phyloP scores from a whole-genome alignment of 1,284 basidiomycete species.

The Trichosporon ovoides region DNA sequence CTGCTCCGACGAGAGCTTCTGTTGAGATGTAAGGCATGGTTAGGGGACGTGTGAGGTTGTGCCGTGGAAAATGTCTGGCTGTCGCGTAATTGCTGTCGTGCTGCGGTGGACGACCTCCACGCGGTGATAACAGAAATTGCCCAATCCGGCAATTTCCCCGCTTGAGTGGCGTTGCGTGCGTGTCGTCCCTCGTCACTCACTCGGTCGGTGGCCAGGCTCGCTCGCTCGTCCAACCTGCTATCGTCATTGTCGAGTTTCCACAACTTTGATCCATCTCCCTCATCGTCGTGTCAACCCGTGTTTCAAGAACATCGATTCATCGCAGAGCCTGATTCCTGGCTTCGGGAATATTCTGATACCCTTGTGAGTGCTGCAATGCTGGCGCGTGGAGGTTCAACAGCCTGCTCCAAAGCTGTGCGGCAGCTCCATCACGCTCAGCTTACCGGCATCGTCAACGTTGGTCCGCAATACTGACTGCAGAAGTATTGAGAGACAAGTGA shows the following conservation, averaged over 20 bases:
- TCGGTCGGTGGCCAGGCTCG: background rate
- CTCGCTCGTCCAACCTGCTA: background rate
- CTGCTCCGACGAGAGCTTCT: constrained; percentile 40
- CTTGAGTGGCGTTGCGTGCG: constrained; percentile 4
- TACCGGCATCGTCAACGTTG: too few species aligned
- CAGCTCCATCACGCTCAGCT: background rate
- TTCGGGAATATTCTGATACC: background rate
- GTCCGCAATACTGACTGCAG: background rate
- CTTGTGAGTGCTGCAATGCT: background rate
- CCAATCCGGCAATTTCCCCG: constrained; percentile 12
- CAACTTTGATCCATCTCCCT: constrained; percentile 1
- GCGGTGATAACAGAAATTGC: constrained; percentile 8
- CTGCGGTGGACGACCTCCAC: constrained; percentile 1
- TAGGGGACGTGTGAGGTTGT: background rate
- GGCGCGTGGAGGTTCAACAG: background rate
- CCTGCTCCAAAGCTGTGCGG: background rate
- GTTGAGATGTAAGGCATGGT: constrained; percentile 46
- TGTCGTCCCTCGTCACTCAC: constrained; percentile 4
- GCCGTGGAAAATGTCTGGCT: background rate
- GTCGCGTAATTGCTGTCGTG: background rate
- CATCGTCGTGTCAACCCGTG: background rate
- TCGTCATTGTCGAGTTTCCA: constrained; percentile 1
- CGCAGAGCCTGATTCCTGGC: background rate
- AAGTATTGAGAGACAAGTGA: background rate
- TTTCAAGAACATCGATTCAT: background rate